A percentile compares a stretch with the other conserved stretches of the same genome.
phyloP scores from a whole-genome alignment of 1,139 yeast genomes.

The Debaryomyces fabryi region DNA sequence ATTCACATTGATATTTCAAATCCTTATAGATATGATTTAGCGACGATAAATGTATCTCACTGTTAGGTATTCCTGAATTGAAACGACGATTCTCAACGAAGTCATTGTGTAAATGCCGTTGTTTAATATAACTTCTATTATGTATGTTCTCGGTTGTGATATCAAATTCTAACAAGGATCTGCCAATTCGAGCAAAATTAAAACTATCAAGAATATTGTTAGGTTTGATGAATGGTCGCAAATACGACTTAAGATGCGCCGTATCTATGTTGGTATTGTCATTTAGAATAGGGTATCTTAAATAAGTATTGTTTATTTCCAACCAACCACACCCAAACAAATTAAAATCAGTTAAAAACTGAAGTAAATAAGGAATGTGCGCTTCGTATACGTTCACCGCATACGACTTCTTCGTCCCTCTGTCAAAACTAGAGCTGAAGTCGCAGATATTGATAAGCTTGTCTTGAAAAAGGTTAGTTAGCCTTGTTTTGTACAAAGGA shows the following conservation, averaged over 20 bases:
- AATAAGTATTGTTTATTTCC: slow-evolving; percentile 34
- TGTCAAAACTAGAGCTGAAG: slow-evolving; percentile 1
- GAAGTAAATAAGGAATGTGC: slow-evolving; percentile 76
- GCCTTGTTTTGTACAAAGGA: slow-evolving; percentile 59
- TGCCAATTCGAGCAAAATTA: slow-evolving; percentile 55
- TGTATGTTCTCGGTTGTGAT: slow-evolving; percentile 56
- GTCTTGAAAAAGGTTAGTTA: slow-evolving; percentile 62
- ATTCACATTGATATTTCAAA: slow-evolving; percentile 55
- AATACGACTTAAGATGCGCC: slow-evolving; percentile 17
- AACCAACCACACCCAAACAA: slow-evolving; percentile 86
- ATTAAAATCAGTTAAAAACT: slow-evolving; percentile 82
- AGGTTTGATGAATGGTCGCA: slow-evolving; percentile 20
- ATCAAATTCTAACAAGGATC: slow-evolving; percentile 71
- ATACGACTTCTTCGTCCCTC: slow-evolving; percentile 1
- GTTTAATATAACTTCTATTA: slow-evolving; percentile 52
- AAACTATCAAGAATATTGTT: slow-evolving; percentile 29
- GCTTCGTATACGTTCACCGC: slow-evolving; percentile 55
- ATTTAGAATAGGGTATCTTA: slow-evolving; percentile 40
- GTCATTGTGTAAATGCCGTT: slow-evolving; percentile 53
- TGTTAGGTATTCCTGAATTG: slow-evolving; percentile 8
- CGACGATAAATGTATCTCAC: slow-evolving; percentile 52
- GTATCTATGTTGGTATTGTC: slow-evolving; percentile 1
- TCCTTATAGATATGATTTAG: slow-evolving; percentile 66
- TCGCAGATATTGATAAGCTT: slow-evolving; percentile 35
- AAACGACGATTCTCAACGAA: slow-evolving; percentile 36